Conservation (phyloP, 2,329 filamentous ascomycete genomes). For the Cytospora schulzeri region DNA sequence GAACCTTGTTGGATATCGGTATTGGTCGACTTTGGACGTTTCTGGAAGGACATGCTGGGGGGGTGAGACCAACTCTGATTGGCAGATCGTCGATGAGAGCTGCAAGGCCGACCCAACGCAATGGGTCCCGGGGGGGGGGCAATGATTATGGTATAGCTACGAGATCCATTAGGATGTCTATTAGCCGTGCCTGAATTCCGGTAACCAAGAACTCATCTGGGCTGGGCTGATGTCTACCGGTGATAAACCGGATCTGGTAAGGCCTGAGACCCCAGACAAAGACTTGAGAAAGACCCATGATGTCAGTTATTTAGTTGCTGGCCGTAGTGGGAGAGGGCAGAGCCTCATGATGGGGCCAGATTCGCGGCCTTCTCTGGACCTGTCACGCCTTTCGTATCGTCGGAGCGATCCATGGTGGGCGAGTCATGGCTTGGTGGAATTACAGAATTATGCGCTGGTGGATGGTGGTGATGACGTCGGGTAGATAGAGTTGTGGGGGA, state of each 20-base stretch:
- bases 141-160: background rate
- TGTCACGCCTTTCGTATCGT: background rate
- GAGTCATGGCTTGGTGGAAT: slow-evolving; percentile 10
- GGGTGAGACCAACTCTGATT: background rate
- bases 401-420: background rate
- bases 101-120: background rate
- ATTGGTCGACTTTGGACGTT: background rate
- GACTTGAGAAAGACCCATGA: background rate
- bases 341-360: background rate
- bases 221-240: slow-evolving; percentile 9
- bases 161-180: background rate
- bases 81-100: background rate
- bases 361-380: background rate
- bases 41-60: background rate
- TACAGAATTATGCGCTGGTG: slow-evolving; percentile 8
- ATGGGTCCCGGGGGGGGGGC: background rate
- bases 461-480: slow-evolving; percentile 13
- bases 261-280: background rate
- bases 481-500: background rate
- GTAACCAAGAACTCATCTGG: background rate
- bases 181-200: background rate
- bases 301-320: background rate
- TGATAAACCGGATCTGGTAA: slow-evolving; percentile 2
- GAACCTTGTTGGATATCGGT: background rate
- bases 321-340: background rate